Percentiles rank a stretch among this genome's conserved stretches.
Evolutionary conservation across 2,329 filamentous ascomycete genomes (phyloP).

Genomic region (Penicillium sp.): DNA sequence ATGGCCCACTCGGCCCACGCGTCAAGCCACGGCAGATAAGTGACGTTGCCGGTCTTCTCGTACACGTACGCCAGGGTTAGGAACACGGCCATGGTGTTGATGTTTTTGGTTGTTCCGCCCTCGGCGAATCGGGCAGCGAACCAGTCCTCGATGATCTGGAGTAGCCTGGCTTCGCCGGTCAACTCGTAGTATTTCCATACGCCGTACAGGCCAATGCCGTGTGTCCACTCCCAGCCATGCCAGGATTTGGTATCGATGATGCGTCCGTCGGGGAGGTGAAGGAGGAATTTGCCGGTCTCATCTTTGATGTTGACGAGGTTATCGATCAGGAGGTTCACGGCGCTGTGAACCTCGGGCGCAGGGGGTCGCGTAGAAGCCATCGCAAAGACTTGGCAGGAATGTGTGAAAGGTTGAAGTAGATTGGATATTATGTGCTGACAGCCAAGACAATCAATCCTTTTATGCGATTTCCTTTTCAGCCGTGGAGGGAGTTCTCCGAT

Average conservation of each 20-base stretch:
- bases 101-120: conserved; percentile 77
- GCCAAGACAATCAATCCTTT: neutral
- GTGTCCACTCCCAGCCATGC: conserved; percentile 76
- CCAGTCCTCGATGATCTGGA: conserved; percentile 72
- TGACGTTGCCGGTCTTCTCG: conserved; percentile 68
- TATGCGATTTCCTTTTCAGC: neutral
- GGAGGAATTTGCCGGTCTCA: conserved; percentile 70
- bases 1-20: conserved; percentile 82
- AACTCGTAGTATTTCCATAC: conserved; percentile 80
- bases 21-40: conserved; percentile 75
- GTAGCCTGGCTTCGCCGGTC: conserved; percentile 61
- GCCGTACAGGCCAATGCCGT: conserved; percentile 77
- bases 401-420: neutral
- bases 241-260: conserved; percentile 84
- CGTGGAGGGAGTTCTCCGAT: neutral
- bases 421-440: neutral
- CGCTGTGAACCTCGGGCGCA: conserved; percentile 46
- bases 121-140: conserved; percentile 68
- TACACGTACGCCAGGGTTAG: conserved; percentile 76
- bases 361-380: conserved; percentile 21
- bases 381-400: neutral
- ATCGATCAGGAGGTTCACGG: conserved; percentile 67
- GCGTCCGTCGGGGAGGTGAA: conserved; percentile 69
- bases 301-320: conserved; percentile 79
- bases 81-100: conserved; percentile 81